phyloP scores from a whole-genome alignment of 1,284 basidiomycete genomes.

The Cryptococcus sp. region DNA sequence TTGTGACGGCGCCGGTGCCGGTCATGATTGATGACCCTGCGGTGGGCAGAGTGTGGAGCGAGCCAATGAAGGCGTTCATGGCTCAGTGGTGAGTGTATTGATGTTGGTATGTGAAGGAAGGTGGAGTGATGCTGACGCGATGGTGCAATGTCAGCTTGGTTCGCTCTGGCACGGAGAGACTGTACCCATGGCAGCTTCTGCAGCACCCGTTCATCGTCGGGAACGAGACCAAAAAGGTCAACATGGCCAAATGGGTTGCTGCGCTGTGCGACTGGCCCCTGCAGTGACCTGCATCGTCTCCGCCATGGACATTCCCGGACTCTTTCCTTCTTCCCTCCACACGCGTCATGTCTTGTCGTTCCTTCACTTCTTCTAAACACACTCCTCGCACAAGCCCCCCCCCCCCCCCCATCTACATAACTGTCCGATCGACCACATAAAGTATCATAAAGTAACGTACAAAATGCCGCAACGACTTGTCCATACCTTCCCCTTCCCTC shows the following conservation, averaged over 20 bases:
- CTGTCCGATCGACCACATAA: too few species aligned
- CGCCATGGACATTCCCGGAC: background rate
- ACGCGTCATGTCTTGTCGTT: too few species aligned
- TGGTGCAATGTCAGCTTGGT: slow-evolving; percentile 36
- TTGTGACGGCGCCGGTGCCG: slow-evolving; percentile 79
- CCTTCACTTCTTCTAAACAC: too few species aligned
- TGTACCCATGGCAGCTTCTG: slow-evolving; percentile 80
- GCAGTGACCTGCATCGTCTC: background rate
- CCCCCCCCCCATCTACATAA: too few species aligned
- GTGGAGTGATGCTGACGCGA: background rate
- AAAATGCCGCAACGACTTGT: too few species aligned
- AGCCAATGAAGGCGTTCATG: slow-evolving; percentile 90
- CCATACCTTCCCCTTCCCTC: too few species aligned
- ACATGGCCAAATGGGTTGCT: slow-evolving; percentile 86
- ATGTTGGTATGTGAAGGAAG: slow-evolving; percentile 11
- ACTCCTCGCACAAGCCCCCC: too few species aligned
- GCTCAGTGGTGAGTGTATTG: slow-evolving; percentile 65
- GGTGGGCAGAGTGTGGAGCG: slow-evolving; percentile 64
- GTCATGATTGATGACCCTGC: slow-evolving; percentile 61
- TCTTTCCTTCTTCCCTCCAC: too few species aligned
- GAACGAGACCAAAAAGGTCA: slow-evolving; percentile 75
- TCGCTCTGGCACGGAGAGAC: slow-evolving; percentile 59
- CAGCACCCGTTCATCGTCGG: slow-evolving; percentile 81
- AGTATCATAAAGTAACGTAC: too few species aligned
- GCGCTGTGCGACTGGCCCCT: slow-evolving; percentile 77